Evolutionary conservation across 2,329 filamentous ascomycete species (phyloP).

Genomic region (Coleophoma eucalyptorum): DNA sequence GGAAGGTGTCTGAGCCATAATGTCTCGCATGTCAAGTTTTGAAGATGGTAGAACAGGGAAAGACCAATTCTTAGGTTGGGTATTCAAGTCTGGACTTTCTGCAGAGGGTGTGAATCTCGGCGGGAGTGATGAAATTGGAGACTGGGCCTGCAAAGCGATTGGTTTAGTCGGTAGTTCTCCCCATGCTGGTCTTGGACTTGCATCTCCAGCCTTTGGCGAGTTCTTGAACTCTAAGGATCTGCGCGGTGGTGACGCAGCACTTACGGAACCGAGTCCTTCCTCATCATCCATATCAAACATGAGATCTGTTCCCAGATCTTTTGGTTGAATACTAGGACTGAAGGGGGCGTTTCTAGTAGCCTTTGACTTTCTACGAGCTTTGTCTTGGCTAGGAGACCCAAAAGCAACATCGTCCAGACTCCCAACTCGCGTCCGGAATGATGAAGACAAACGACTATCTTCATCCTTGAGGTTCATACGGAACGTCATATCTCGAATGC

Average conservation of each 20-base stretch:
- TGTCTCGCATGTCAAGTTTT: constrained; percentile 64
- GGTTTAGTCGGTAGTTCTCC: constrained; percentile 3
- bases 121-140: background rate
- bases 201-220: background rate
- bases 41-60: constrained; percentile 21
- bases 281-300: constrained; percentile 92
- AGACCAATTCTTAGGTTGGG: constrained; percentile 23
- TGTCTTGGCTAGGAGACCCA: constrained; percentile 30
- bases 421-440: constrained; percentile 55
- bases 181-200: constrained; percentile 11
- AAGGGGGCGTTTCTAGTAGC: constrained; percentile 48
- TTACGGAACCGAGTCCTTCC: constrained; percentile 11
- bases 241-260: constrained; percentile 8
- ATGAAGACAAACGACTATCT: constrained; percentile 57
- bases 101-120: background rate
- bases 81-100: constrained; percentile 2
- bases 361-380: constrained; percentile 42
- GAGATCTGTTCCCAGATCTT: constrained; percentile 67
- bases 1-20: constrained; percentile 68
- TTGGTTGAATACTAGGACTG: constrained; percentile 66
- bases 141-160: constrained; percentile 1
- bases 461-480: constrained; percentile 59
- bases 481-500: constrained; percentile 74
- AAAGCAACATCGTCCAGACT: constrained; percentile 60
- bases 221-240: constrained; percentile 3